Conservation (phyloP, 192 early-diverging fungal genomes). For the Backusella tarrabulga region DNA sequence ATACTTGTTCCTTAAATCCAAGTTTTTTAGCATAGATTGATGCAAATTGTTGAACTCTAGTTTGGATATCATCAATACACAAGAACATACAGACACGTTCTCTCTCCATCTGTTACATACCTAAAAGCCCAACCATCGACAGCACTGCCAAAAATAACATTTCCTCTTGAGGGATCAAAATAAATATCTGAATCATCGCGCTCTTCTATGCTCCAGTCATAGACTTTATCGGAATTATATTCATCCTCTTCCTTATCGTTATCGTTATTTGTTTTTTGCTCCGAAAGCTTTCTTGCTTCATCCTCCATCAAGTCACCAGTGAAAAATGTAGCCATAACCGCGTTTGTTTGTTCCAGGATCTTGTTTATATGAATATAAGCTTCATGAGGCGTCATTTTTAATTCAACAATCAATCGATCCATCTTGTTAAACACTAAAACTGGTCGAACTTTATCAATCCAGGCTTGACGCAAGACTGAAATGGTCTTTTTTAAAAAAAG, state of each 20-base stretch:
- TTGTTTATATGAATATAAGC: constrained; percentile 91
- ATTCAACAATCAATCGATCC: constrained; percentile 91
- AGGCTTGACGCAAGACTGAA: constrained; percentile 93
- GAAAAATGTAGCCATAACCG: constrained; percentile 92
- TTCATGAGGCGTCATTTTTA: constrained; percentile 88
- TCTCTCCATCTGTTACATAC: constrained; percentile 23
- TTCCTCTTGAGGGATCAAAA: constrained; percentile 93
- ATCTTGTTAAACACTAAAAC: constrained; percentile 99
- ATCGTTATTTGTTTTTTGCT: constrained; percentile 27
- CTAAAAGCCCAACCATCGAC: constrained; percentile 99
- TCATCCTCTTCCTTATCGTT: constrained; percentile 36
- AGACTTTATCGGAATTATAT: constrained; percentile 42
- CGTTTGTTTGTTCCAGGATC: constrained; percentile 97
- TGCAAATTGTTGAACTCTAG: constrained; percentile 88
- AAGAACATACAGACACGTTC: neutral
- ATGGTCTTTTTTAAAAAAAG: constrained; percentile 63
- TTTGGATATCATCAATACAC: neutral
- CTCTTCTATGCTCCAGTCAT: constrained; percentile 84
- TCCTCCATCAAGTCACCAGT: constrained; percentile 87
- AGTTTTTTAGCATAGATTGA: constrained; percentile 88
- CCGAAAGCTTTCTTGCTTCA: constrained; percentile 55
- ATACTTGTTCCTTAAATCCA: constrained; percentile 69
- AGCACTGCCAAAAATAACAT: constrained; percentile 95
- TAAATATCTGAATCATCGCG: constrained; percentile 94
- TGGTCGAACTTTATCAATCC: constrained; percentile 86